Evolutionary conservation across 1,284 basidiomycete species (phyloP), one percentile per base, ranked within the genome.

Genomic region (Malassezia japonica): DNA sequence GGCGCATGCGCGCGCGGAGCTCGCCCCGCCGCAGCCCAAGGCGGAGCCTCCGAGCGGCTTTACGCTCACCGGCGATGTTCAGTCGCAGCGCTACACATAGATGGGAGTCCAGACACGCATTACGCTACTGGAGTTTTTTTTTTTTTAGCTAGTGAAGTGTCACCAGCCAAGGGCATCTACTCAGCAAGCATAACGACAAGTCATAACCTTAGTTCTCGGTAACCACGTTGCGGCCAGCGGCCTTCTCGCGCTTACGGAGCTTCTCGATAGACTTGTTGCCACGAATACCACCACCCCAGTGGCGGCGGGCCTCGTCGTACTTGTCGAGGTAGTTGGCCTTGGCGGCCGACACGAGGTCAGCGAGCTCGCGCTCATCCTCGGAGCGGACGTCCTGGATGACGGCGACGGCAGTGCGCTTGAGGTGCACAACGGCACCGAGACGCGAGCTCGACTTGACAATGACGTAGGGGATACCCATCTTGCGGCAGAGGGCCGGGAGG

Each of bases 401-500:
- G 55, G 90, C 77, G 57, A 94, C 85, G 57, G 91, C 86, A 48
- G 89, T 83, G 52, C 90, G 95, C 84, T 96, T 96, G 83, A 95
- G 94, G 83, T 91, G 87, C 46, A 91, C 89, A 55, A 92, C 86
- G 13, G 88, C 88, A 66, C 92, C 92, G 67, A 96, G 85, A 75
- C 92, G 87, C 52, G 91, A 86, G 79, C 95, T 96, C 70, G 71
- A 85, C 82, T 95, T 94, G 72, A 95, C 89, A 68, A 98, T 95
- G 62, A 92, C 88, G 78, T 96, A 96, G 29, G 89, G 89, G 42
- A 95, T 83, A 75, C 90, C 91, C 90, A 95, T 94, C 84, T 95
- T 95, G 77, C 90, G 83, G 81, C 92, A 98, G 60, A 96, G 84
- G 55, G 92, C 90, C 57, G 92, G 92, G 55, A 98, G 81, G 85